Evolutionary conservation across 2,329 filamentous ascomycete genomes (phyloP).

Genomic region (Neofusicoccum sp.): DNA sequence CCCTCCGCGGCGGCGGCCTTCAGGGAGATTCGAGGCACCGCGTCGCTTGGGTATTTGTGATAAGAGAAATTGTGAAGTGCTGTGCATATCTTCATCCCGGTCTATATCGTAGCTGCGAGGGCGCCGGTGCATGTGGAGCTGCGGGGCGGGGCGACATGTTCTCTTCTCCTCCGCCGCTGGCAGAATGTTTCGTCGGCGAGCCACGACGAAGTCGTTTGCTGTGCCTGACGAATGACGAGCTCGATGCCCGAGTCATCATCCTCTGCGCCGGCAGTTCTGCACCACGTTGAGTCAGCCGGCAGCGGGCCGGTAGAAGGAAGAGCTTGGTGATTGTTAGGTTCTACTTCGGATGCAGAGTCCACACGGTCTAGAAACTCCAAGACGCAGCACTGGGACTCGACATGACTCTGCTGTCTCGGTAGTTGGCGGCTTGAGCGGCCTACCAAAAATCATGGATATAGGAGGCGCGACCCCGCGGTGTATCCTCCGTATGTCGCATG

Average conservation of each 20-base stretch:
- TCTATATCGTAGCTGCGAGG: background rate
- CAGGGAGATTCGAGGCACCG: background rate
- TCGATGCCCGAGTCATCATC: background rate
- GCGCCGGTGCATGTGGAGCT: background rate
- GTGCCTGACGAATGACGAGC: background rate
- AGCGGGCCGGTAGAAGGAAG: background rate
- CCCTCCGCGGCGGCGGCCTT: background rate
- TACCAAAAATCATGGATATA: background rate
- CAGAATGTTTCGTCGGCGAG: background rate
- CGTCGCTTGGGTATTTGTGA: constrained; percentile 10
- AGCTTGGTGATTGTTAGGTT: background rate
- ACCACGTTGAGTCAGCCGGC: background rate
- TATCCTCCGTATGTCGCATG: background rate
- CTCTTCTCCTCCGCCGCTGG: background rate
- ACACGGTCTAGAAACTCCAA: background rate
- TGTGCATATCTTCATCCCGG: background rate
- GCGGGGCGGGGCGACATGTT: background rate
- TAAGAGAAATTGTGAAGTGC: background rate
- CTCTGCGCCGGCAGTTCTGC: background rate
- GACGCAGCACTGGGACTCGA: background rate
- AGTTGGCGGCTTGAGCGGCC: background rate
- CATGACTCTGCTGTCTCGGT: background rate
- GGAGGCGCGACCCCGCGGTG: background rate
- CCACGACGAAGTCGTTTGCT: background rate
- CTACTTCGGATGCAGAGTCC: background rate